A percentile compares a stretch with the other conserved stretches of the same genome.
phyloP scores from a whole-genome alignment of 2,329 filamentous ascomycete species.

The Colletotrichum magnum region DNA sequence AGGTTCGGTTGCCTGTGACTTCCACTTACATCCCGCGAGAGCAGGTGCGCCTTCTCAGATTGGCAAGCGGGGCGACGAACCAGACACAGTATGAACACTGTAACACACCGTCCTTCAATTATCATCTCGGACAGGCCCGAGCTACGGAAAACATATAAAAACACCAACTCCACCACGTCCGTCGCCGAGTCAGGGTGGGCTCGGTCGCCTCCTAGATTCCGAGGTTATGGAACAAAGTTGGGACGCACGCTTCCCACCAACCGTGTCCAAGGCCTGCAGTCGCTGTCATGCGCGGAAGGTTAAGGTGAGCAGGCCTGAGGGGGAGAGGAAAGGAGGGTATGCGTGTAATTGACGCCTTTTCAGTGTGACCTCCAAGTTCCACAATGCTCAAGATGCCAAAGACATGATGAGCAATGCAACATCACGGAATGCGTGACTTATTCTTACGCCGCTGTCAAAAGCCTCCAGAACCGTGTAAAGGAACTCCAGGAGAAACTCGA shows the following conservation, averaged over 20 bases:
- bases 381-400: conserved; percentile 41
- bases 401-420: conserved; percentile 40
- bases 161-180: background rate
- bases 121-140: conserved; percentile 16
- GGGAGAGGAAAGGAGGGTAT: background rate
- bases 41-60: no score
- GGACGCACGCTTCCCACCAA: conserved; percentile 29
- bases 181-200: background rate
- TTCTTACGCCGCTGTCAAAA: conserved; percentile 36
- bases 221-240: conserved; percentile 25
- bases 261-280: conserved; percentile 37
- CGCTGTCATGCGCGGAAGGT: conserved; percentile 42
- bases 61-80: no score
- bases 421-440: conserved; percentile 42
- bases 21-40: no score
- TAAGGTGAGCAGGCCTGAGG: conserved; percentile 42
- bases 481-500: conserved; percentile 32
- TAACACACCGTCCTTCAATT: background rate
- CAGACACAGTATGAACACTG: no score
- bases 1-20: no score
- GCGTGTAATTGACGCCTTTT: background rate
- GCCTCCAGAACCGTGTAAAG: conserved; percentile 26
- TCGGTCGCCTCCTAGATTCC: no score
- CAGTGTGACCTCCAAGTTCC: conserved; percentile 47
- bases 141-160: background rate